Evolutionary conservation across 1,284 basidiomycete genomes (phyloP), one percentile per base, ranked within the genome.

Genomic region (Puccinia triticina): DNA sequence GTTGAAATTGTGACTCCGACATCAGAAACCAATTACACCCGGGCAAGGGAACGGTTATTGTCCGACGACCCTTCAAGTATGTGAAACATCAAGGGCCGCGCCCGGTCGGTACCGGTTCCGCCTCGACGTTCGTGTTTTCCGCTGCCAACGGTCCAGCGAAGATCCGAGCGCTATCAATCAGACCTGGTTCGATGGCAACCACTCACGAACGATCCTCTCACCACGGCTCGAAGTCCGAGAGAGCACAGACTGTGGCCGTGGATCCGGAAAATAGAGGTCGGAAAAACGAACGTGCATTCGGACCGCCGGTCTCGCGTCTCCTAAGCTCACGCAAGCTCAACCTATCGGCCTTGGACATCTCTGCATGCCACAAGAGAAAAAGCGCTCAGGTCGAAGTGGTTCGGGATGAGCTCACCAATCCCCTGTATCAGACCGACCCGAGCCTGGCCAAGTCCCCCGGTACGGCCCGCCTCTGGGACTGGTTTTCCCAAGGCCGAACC

Each of bases 291-390:
- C 32, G n/a, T 48, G 37, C 75, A 2, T 48, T 48, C 18, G 57
- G 23, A 23, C 37, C 64, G 64, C 64, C 64, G 8, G 37, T 61
- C 37, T 78, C 77, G 14, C 77, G 77, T 32, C 34, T 78, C 69
- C 77, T 78, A 16, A 48, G 61, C 46, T 78, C 77, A 34, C 77
- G 77, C 29, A 78, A 78, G 34, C 48, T 78, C 16, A 78, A 78
- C 67, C 48, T 78, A 4, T 43, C 64, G 5, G 77, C 77, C 48
- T 18, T 78, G 0, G 48, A 78, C 18, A 78, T 48, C 32, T 69
- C 64, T 26, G 77, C 64, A 8, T 78, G 77, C 29, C 64, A 66
- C 37, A 66, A 69, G 67, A 50, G 32, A 16, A 66, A 69, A 21
- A 34, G 16, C n/a, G 11, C 64, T 8, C 26, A 53, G 32, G 77